Conservation (phyloP, 371 early-diverging fungal species). For the Mucor velutinosus region DNA sequence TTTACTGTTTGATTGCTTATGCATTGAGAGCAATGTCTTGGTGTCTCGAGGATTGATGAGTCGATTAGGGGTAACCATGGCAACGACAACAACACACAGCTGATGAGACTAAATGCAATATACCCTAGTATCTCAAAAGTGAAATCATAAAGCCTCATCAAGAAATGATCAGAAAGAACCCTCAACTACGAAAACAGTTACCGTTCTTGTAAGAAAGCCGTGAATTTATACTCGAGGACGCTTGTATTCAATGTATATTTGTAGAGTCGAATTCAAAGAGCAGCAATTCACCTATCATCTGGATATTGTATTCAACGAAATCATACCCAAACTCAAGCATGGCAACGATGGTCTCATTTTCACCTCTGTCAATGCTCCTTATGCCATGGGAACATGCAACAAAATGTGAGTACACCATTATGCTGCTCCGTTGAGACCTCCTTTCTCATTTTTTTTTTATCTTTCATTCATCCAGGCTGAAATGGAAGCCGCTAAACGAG, state of each 20-base stretch:
- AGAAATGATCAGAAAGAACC: slow-evolving; percentile 47
- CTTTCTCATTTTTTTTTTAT: neutral
- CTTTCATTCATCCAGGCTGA: slow-evolving; percentile 63
- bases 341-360: slow-evolving; percentile 98
- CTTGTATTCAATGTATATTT: neutral
- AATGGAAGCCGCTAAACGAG: slow-evolving; percentile 99
- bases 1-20: slow-evolving; percentile 81
- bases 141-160: slow-evolving; percentile 75
- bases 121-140: slow-evolving; percentile 57
- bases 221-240: neutral
- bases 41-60: slow-evolving; percentile 60
- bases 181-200: slow-evolving; percentile 38
- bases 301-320: slow-evolving; percentile 62
- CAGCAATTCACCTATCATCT: slow-evolving; percentile 75
- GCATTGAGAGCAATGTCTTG: slow-evolving; percentile 53
- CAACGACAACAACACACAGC: neutral
- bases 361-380: slow-evolving; percentile 87
- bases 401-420: slow-evolving; percentile 65
- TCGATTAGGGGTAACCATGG: slow-evolving; percentile 71
- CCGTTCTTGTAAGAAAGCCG: slow-evolving; percentile 65
- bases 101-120: neutral
- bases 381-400: slow-evolving; percentile 82
- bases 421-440: too few species aligned
- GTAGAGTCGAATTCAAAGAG: slow-evolving; percentile 67
- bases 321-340: slow-evolving; percentile 82